Conservation (phyloP, 441 rosid genomes). For the Aleurites moluccanus region DNA sequence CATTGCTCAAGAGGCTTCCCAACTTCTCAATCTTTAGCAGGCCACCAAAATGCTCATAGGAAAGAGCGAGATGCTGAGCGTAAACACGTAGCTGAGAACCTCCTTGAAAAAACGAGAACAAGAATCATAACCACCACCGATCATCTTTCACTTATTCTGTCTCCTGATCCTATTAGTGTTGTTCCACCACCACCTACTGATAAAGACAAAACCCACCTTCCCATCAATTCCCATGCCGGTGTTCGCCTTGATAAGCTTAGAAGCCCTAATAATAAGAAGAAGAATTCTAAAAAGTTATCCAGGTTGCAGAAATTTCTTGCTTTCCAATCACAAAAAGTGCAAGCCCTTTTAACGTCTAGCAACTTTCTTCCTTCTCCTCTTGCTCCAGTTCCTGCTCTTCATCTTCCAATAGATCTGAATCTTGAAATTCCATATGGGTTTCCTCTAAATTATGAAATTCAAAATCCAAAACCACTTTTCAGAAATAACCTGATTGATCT, state of each 20-base stretch:
- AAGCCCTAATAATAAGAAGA: no score
- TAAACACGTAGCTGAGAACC: background rate
- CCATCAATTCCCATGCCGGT: background rate
- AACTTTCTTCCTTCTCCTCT: background rate
- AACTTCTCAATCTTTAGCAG: conserved; percentile 27
- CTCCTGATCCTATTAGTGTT: background rate
- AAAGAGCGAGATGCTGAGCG: conserved; percentile 19
- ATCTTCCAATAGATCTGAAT: no score
- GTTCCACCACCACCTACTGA: background rate
- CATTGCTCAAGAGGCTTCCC: conserved; percentile 26
- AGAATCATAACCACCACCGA: no score
- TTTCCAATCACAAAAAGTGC: background rate
- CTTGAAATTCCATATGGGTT: background rate
- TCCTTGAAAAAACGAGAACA: no score
- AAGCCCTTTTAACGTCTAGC: background rate
- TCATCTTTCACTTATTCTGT: background rate
- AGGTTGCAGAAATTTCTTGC: background rate
- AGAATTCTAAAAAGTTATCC: background rate
- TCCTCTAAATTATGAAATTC: background rate
- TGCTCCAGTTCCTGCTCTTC: background rate
- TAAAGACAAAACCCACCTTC: background rate
- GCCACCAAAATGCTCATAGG: conserved; percentile 39
- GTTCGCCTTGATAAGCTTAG: background rate
- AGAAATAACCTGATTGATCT: no score
- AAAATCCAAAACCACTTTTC: no score